phyloP scores from a whole-genome alignment of 306 rosid species.

The Sicyos baderoa region DNA sequence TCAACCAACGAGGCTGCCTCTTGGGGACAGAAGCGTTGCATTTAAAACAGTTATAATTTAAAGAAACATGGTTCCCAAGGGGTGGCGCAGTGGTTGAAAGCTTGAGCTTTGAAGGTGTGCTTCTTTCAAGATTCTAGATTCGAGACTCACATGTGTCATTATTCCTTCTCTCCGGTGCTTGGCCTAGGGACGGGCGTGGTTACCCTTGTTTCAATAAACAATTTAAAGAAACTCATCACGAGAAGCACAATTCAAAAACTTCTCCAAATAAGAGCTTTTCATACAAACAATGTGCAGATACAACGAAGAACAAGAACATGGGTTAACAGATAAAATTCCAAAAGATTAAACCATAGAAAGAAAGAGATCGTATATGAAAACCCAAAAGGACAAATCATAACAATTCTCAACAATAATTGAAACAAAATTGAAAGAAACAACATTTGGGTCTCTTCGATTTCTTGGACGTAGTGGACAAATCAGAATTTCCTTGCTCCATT shows the following conservation, averaged over 20 bases:
- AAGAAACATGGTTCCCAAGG: too few species aligned
- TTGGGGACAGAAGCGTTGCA: too few species aligned
- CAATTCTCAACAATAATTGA: not conserved
- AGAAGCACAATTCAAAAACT: not conserved
- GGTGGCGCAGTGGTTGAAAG: too few species aligned
- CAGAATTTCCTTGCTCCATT: conserved; percentile 16
- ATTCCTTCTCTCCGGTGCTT: too few species aligned
- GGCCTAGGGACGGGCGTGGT: too few species aligned
- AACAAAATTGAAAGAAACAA: not conserved
- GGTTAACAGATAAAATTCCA: not conserved
- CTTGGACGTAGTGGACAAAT: conserved; percentile 17
- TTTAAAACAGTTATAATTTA: not conserved
- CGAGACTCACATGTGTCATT: too few species aligned
- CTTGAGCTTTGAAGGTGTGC: too few species aligned
- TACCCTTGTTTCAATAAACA: too few species aligned
- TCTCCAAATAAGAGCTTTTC: not conserved
- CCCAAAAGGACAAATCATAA: not conserved
- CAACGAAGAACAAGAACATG: not conserved
- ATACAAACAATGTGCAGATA: not conserved
- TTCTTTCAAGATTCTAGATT: too few species aligned
- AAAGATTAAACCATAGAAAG: not conserved
- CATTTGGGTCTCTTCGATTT: conserved; percentile 24
- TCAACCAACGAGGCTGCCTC: too few species aligned
- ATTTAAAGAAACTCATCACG: not conserved
- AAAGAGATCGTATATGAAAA: not conserved